Conservation (phyloP, 2,329 filamentous ascomycete genomes). For the Pseudocercospora cruenta region DNA sequence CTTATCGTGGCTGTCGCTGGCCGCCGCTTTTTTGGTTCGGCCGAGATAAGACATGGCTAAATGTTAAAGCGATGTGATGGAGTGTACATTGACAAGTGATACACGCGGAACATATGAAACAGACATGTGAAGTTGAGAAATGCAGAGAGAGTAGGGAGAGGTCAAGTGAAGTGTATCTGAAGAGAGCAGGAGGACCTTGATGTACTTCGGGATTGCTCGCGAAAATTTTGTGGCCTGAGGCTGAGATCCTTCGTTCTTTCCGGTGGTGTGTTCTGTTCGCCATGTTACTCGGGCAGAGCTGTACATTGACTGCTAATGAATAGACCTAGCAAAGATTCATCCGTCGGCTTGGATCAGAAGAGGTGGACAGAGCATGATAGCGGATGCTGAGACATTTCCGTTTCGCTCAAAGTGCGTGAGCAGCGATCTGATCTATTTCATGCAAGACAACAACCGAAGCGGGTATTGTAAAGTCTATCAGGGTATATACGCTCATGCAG, state of each 20-base stretch:
- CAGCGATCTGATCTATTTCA: not conserved
- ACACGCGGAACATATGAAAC: not conserved
- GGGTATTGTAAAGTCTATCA: slow-evolving; percentile 3
- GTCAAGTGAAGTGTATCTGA: not conserved
- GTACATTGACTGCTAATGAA: no score
- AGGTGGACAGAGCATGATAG: no score
- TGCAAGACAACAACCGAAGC: not conserved
- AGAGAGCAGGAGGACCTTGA: not conserved
- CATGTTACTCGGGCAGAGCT: no score
- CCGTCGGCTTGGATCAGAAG: no score
- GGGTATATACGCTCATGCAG: slow-evolving; percentile 3
- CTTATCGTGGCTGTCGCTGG: slow-evolving; percentile 3
- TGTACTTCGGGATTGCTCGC: not conserved
- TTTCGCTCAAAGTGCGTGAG: not conserved
- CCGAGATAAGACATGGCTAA: not conserved
- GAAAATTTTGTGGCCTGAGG: not conserved
- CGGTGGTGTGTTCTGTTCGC: no score
- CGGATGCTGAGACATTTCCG: no score
- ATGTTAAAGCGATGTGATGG: not conserved
- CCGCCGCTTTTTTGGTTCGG: not conserved
- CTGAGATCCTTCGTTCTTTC: no score
- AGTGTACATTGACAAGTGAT: not conserved
- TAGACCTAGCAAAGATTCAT: no score
- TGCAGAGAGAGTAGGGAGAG: not conserved
- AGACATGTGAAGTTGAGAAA: not conserved